Evolutionary conservation across 73 alveolate genomes (phyloP), one percentile per base, ranked within the genome.

Genomic region (Halteria grandinella): DNA sequence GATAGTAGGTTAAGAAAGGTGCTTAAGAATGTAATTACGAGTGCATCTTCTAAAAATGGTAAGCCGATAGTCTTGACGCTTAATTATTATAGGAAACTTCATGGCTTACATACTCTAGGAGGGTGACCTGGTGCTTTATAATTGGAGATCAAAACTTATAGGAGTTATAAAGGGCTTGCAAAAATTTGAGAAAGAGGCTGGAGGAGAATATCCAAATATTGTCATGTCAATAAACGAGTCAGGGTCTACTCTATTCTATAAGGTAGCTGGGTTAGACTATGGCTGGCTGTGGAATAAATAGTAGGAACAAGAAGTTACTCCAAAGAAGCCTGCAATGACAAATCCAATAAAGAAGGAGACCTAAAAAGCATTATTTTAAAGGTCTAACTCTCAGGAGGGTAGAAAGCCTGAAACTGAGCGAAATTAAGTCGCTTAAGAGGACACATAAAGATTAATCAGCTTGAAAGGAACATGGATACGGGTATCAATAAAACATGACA

Each of bases 221-320:
- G 15, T 39, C 6, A 43, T 66, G 15, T 41, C 14, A 10, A 41
- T 66, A 5, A 44, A 47, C 28, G 52, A 66, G 23, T n/a, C 17
- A 47, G 80, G 50, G 11, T 18, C 63, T 6, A 66, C 45, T 17
- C 43, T 66, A n/a, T 45, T 66, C 36, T 1, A 45, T 0, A 66
- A 37, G 21, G 23, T 45, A 12, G 36, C 50, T 1, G 28, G 25
- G 40, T 66, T n/a, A 44, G 80, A 66, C 23, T 66, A 51, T 45
- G 12, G 43, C 11, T 66, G 63, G 66, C 43, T 66, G 69, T 66
- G 80, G 80, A 66, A 54, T 12, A 66, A 36, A 57, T 66, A 52
- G 4, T 45, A 66, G 24, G 66, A 44, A 28, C 15, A 14, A n/a
- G 14, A 7, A 4, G 47, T n/a, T n/a, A 66, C 52, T 44, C 47